Evolutionary conservation across 2,329 filamentous ascomycete genomes (phyloP).

Genomic region (Penicillium sp.): DNA sequence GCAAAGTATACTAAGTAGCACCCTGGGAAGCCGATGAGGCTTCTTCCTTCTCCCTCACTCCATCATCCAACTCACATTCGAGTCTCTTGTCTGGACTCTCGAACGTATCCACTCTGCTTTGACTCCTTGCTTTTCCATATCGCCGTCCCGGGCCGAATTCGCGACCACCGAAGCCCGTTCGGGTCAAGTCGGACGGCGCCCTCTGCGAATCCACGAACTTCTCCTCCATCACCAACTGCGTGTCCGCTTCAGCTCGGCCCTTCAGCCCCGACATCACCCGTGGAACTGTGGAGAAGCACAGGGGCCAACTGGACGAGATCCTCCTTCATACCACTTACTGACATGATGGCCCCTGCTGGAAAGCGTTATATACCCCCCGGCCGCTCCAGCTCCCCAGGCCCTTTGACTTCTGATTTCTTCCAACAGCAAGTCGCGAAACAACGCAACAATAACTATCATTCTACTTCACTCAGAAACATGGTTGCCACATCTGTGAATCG

Average conservation of each 20-base stretch:
- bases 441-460: conserved; percentile 58
- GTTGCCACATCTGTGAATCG: conserved; percentile 71
- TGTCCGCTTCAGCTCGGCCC: conserved; percentile 25
- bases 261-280: conserved; percentile 41
- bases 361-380: conserved; percentile 46
- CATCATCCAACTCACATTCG: background rate
- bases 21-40: too few species aligned
- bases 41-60: background rate
- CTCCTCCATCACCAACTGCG: conserved; percentile 23
- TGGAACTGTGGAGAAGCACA: conserved; percentile 41
- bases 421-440: conserved; percentile 58
- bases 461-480: conserved; percentile 54
- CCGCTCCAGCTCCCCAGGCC: conserved; percentile 46
- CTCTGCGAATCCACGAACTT: conserved; percentile 25
- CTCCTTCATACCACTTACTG: conserved; percentile 24
- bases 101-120: background rate
- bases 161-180: conserved; percentile 24
- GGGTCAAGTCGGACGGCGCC: conserved; percentile 33
- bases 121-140: conserved; percentile 10
- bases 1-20: background rate
- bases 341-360: conserved; percentile 32
- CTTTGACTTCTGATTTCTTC: conserved; percentile 55
- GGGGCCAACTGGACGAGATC: conserved; percentile 25
- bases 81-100: background rate
- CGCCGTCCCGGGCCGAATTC: conserved; percentile 22